Base-by-base conservation (phyloP, 2,329 filamentous ascomycete genomes). In the Cladosporium velox region DNA sequence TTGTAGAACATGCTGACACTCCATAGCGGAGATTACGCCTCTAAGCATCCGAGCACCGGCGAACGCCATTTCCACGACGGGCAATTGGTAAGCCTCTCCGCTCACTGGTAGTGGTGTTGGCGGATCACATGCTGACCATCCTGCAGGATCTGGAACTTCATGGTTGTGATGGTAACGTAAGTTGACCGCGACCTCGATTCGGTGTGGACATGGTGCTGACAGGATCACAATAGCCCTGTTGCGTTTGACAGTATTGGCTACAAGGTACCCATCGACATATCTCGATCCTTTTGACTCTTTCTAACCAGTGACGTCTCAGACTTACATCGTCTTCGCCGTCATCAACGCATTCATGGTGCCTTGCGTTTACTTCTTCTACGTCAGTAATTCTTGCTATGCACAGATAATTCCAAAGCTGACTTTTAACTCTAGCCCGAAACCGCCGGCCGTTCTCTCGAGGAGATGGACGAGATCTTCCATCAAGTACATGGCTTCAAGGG, bases 281-380 rank as follows among this genome's bases (percentile, higher is more conserved):
- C 3, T 47, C n/a, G 4, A 21, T 47, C n/a, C 41, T 21, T 24
- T 55, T 24, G 30, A 34, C 24, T 14, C 7, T 32, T 15, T 14
- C 28, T 54, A 54, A 54, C 28, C 11, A 11, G 4, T 32, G 51
- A 21, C 18, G 7, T 30, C 7, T 85, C 55, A 58, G 65, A 66
- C 47, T 28, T 63, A 61, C 18, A 60, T 61, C 32, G 55, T 90
- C 70, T 90, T 90, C 72, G 87, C 87, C 12, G 82, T 87, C 55
- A 87, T 90, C 78, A 89, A 89, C 74, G 83, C 84, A 69, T 79
- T 84, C 70, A 87, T 88, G 74, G 81, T 87, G 0, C 86, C 86
- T 0, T 70, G 67, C 47, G 70, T 74, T 21, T 77, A 76, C 67
- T 76, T 74, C 59, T 73, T 88, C 79, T 73, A 72, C 34, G 67